Evolutionary conservation across 1,139 yeast species (phyloP).

Genomic region (Fermentozyma sake): DNA sequence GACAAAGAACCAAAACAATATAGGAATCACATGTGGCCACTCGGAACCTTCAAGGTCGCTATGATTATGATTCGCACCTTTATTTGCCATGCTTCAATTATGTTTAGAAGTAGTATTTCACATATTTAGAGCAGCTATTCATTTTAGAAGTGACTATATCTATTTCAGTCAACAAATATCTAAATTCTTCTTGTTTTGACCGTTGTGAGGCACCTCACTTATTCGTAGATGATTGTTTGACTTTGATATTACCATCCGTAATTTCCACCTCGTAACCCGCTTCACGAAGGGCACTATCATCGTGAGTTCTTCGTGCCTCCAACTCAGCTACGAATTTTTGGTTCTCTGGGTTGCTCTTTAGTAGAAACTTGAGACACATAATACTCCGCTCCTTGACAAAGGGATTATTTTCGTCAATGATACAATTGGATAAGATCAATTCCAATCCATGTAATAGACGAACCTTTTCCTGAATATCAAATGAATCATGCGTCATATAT

Average conservation of each 20-base stretch:
- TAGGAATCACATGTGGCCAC: too few relatives aligned
- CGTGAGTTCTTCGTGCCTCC: constrained; percentile 34
- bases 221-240: too few relatives aligned
- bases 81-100: too few relatives aligned
- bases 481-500: constrained; percentile 47
- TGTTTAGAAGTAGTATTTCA: too few relatives aligned
- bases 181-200: too few relatives aligned
- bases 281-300: constrained; percentile 31
- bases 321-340: constrained; percentile 65
- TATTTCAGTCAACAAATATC: too few relatives aligned
- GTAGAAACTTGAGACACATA: constrained; percentile 64
- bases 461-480: constrained; percentile 59
- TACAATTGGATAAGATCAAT: constrained; percentile 72
- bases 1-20: too few relatives aligned
- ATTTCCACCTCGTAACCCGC: constrained; percentile 39
- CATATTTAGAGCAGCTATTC: too few relatives aligned
- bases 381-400: constrained; percentile 83
- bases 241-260: constrained; percentile 31
- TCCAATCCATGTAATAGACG: constrained; percentile 67
- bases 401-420: constrained; percentile 85
- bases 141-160: too few relatives aligned
- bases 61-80: too few relatives aligned
- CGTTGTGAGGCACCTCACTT: too few relatives aligned
- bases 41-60: too few relatives aligned
- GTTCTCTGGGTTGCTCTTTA: constrained; percentile 60